Conservation (phyloP, 495 filamentous ascomycete genomes). For the Hypoxylon cercidicola region DNA sequence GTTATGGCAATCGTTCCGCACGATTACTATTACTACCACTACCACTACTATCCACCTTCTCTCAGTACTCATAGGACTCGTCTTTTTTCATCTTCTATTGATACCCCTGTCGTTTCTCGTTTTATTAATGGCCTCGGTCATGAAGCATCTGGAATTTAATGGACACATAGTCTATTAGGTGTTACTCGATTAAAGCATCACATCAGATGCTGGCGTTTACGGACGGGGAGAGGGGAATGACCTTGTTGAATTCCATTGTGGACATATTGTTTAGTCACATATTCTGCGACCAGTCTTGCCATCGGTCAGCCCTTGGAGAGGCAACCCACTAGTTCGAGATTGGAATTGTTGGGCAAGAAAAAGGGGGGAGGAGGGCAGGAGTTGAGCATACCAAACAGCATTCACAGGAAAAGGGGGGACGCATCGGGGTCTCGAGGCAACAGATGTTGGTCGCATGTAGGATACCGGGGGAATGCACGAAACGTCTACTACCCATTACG, state of each 20-base stretch:
- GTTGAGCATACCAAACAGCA: slow-evolving; percentile 35
- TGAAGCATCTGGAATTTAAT: slow-evolving; percentile 43
- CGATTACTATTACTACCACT: slow-evolving; percentile 3
- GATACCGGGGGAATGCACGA: slow-evolving; percentile 22
- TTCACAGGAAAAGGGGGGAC: slow-evolving; percentile 25
- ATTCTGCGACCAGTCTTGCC: background rate
- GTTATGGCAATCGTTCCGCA: slow-evolving; percentile 1
- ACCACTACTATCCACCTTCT: slow-evolving; percentile 16
- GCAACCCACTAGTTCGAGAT: background rate
- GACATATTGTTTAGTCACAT: slow-evolving; percentile 31
- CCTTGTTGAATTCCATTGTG: slow-evolving; percentile 21
- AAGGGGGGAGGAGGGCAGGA: slow-evolving; percentile 6
- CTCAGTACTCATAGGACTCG: slow-evolving; percentile 5
- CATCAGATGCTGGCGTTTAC: slow-evolving; percentile 38
- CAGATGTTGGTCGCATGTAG: slow-evolving; percentile 12
- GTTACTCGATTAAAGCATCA: slow-evolving; percentile 39
- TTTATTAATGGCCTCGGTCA: slow-evolving; percentile 34
- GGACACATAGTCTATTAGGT: slow-evolving; percentile 25
- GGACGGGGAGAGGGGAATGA: slow-evolving; percentile 29
- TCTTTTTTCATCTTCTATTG: slow-evolving; percentile 27
- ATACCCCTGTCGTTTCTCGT: slow-evolving; percentile 47
- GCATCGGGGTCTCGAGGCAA: slow-evolving; percentile 21
- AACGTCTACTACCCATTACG: slow-evolving; percentile 10
- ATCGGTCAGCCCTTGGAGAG: background rate
- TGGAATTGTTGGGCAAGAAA: slow-evolving; percentile 8